These are phyloP conservation scores for Phytophthora melonis DNA, from an alignment of 352 stramenopile species.

Conservation along the genomic window DNA sequence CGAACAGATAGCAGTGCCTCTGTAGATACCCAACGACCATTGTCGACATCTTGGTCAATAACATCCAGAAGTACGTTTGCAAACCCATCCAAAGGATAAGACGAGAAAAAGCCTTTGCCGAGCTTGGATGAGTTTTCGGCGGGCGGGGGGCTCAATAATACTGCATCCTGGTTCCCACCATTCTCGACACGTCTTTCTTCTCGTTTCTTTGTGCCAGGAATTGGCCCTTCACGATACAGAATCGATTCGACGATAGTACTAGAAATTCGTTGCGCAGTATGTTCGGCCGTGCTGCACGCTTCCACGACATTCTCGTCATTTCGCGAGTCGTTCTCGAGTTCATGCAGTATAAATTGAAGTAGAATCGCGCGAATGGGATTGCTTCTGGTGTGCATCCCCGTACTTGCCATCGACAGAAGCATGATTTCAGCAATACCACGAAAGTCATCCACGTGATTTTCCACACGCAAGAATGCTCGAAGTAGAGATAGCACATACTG, in stretches of 20 bases:
- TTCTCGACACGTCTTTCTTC: slow-evolving; percentile 47
- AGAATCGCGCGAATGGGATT: slow-evolving; percentile 52
- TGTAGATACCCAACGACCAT: slow-evolving; percentile 32
- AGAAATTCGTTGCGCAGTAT: slow-evolving; percentile 24
- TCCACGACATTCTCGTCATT: neutral
- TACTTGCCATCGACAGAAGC: slow-evolving; percentile 58
- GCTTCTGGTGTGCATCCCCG: slow-evolving; percentile 32
- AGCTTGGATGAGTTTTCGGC: slow-evolving; percentile 19
- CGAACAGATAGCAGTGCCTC: slow-evolving; percentile 62
- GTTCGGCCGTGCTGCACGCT: neutral
- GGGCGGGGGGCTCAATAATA: slow-evolving; percentile 21
- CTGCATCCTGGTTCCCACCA: slow-evolving; percentile 16
- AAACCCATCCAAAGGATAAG: slow-evolving; percentile 46
- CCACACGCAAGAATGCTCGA: slow-evolving; percentile 54
- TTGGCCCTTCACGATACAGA: slow-evolving; percentile 35
- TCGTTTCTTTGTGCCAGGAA: slow-evolving; percentile 34
- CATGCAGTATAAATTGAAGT: slow-evolving; percentile 66
- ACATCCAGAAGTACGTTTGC: slow-evolving; percentile 63
- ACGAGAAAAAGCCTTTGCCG: neutral
- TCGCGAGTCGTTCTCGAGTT: slow-evolving; percentile 53
- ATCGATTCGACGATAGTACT: slow-evolving; percentile 56
- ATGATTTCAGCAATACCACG: slow-evolving; percentile 52
- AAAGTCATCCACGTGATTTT: slow-evolving; percentile 71
- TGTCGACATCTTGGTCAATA: slow-evolving; percentile 46
- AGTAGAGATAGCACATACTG: slow-evolving; percentile 56